Evolutionary conservation across 805 yeast species (phyloP).

Genomic region (Novakomyces olei): DNA sequence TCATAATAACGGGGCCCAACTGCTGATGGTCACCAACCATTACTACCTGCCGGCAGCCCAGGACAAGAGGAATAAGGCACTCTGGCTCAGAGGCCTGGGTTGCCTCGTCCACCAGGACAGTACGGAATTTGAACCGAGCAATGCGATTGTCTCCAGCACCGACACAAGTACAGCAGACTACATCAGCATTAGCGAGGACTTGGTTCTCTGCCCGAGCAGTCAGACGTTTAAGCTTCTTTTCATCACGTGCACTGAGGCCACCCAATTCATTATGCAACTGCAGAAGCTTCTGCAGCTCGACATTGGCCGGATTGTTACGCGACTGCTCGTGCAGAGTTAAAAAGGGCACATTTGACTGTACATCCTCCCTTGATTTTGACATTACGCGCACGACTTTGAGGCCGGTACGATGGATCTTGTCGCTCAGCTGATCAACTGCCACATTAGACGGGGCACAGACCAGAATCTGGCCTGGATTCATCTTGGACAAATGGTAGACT

Average conservation of each 20-base stretch:
- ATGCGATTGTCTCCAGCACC: conserved; percentile 71
- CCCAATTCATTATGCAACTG: conserved; percentile 42
- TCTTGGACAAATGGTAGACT: conserved; percentile 46
- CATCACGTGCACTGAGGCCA: conserved; percentile 38
- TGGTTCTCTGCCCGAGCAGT: conserved; percentile 27
- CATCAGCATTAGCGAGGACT: conserved; percentile 38
- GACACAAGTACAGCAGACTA: conserved; percentile 76
- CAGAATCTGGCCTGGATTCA: conserved; percentile 41
- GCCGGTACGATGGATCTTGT: conserved; percentile 46
- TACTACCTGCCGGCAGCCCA: conserved; percentile 73
- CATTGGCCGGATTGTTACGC: conserved; percentile 18
- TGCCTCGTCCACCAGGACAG: conserved; percentile 76
- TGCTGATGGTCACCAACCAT: conserved; percentile 93
- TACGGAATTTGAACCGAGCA: conserved; percentile 32
- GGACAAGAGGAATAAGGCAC: conserved; percentile 66
- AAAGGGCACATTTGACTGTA: conserved; percentile 38
- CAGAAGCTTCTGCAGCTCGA: conserved; percentile 33
- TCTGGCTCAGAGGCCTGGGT: conserved; percentile 92
- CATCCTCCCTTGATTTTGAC: conserved; percentile 63
- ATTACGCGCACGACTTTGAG: conserved; percentile 55
- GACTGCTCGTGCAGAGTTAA: conserved; percentile 37
- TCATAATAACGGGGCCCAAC: conserved; percentile 74
- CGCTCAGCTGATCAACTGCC: conserved; percentile 79
- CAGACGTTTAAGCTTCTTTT: conserved; percentile 22
- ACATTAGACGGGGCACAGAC: conserved; percentile 94